Conservation (phyloP, 768 basidiomycete species). For the Lyophyllum decastes region DNA sequence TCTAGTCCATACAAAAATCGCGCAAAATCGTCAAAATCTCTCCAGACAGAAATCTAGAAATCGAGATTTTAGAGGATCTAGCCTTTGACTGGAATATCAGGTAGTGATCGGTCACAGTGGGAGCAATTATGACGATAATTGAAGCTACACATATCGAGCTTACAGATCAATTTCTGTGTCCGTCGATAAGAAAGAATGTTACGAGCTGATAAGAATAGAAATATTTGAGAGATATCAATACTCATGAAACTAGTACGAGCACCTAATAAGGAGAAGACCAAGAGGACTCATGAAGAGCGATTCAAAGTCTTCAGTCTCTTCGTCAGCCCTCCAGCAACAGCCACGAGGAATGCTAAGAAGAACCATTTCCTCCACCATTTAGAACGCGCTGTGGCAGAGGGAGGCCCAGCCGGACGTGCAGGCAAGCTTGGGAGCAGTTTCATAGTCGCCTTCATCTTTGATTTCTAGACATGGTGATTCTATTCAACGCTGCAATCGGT, state of each 20-base stretch:
- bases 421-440: slow-evolving; percentile 38
- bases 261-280: not conserved
- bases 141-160: no score
- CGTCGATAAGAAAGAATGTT: no score
- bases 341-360: slow-evolving; percentile 45
- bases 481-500: not conserved
- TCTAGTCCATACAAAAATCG: no score
- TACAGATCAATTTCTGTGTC: no score
- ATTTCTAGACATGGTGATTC: slow-evolving; percentile 17
- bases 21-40: no score
- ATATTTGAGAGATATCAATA: not conserved
- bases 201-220: no score
- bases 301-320: slow-evolving; percentile 32
- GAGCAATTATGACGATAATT: no score
- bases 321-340: slow-evolving; percentile 44
- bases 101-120: no score
- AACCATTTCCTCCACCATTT: slow-evolving; percentile 50
- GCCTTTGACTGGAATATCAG: no score
- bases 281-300: slow-evolving; percentile 9
- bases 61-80: no score
- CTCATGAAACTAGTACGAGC: not conserved
- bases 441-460: slow-evolving; percentile 32
- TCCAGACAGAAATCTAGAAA: no score
- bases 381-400: slow-evolving; percentile 21
- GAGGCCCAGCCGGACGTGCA: slow-evolving; percentile 44